phyloP scores from a whole-genome alignment of 768 basidiomycete genomes.

The Tricholomella constricta region DNA sequence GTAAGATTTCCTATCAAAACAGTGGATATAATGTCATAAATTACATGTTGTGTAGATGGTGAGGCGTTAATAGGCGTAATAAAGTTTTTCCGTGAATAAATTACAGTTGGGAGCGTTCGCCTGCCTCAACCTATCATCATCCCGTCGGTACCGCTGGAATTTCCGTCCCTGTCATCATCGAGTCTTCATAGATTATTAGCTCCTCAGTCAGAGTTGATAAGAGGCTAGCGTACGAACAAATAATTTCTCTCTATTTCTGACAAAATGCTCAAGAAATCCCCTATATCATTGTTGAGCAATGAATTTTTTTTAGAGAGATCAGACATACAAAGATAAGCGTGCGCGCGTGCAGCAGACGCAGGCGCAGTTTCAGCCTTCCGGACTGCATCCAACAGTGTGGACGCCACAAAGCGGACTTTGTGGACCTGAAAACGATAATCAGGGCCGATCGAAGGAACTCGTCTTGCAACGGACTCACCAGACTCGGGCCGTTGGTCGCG shows the following conservation, averaged over 20 bases:
- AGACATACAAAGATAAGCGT: conserved; percentile 79
- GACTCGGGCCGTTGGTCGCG: conserved; percentile 82
- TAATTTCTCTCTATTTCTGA: conserved; percentile 93
- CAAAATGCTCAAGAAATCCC: conserved; percentile 91
- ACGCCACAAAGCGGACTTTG: conserved; percentile 93
- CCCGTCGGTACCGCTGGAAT: conserved; percentile 54
- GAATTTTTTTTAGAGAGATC: neutral
- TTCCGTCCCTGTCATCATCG: conserved; percentile 70
- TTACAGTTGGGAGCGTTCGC: conserved; percentile 9
- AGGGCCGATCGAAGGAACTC: conserved; percentile 15
- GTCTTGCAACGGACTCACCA: conserved; percentile 40
- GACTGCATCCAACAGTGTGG: conserved; percentile 83
- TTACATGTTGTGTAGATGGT: conserved; percentile 10
- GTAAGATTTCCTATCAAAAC: neutral
- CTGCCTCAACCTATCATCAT: conserved; percentile 32
- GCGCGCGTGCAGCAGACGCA: conserved; percentile 80
- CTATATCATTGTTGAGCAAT: conserved; percentile 38
- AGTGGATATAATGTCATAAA: conserved; percentile 9
- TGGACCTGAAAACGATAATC: conserved; percentile 57
- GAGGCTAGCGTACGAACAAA: conserved; percentile 48
- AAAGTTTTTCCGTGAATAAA: conserved; percentile 13
- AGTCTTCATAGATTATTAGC: conserved; percentile 40
- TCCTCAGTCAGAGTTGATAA: conserved; percentile 6
- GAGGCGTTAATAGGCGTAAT: conserved; percentile 15
- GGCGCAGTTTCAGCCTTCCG: conserved; percentile 79